Evolutionary conservation across 176 grass and related monocot species (phyloP).

Genomic region (Bromus sterilis): DNA sequence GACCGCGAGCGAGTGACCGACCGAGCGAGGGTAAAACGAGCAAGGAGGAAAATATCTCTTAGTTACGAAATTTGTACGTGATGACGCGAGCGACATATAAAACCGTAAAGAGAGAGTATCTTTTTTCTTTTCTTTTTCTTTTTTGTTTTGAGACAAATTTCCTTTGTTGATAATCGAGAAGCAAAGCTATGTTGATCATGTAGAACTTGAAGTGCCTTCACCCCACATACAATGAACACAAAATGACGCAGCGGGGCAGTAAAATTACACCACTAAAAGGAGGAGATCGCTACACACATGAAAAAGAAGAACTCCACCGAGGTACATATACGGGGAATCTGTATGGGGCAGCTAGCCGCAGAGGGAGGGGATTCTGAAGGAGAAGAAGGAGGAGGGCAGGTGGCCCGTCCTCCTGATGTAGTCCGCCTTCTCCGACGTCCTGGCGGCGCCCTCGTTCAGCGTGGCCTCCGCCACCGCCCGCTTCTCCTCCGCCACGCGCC

Average conservation of each 20-base stretch:
- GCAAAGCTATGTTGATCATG: neutral
- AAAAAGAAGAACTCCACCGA: neutral
- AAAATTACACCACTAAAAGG: neutral
- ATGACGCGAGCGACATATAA: too few relatives aligned
- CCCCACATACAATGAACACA: neutral
- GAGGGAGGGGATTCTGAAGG: slow-evolving; percentile 73
- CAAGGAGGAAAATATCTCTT: too few relatives aligned
- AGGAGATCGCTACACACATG: neutral
- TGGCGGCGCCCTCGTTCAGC: slow-evolving; percentile 58
- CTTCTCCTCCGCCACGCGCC: slow-evolving; percentile 71
- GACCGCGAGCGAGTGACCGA: too few relatives aligned
- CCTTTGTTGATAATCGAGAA: neutral
- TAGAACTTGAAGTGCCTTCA: neutral
- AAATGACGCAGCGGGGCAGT: neutral
- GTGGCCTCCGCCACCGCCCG: slow-evolving; percentile 55
- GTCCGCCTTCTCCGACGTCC: slow-evolving; percentile 63
- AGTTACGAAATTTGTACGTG: too few relatives aligned
- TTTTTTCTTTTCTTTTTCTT: too few relatives aligned
- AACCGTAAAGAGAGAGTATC: too few relatives aligned
- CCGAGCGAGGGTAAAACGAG: too few relatives aligned
- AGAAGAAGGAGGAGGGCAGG: slow-evolving; percentile 72
- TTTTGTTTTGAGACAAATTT: too few relatives aligned
- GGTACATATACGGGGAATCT: neutral
- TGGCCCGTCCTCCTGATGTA: slow-evolving; percentile 86
- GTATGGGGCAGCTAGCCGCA: slow-evolving; percentile 27